Percentiles rank a stretch among this genome's conserved stretches.
These are phyloP conservation scores for Dioscorea zingiberensis DNA, from an alignment of 106 monocot genomes.

Conservation along the genomic window DNA sequence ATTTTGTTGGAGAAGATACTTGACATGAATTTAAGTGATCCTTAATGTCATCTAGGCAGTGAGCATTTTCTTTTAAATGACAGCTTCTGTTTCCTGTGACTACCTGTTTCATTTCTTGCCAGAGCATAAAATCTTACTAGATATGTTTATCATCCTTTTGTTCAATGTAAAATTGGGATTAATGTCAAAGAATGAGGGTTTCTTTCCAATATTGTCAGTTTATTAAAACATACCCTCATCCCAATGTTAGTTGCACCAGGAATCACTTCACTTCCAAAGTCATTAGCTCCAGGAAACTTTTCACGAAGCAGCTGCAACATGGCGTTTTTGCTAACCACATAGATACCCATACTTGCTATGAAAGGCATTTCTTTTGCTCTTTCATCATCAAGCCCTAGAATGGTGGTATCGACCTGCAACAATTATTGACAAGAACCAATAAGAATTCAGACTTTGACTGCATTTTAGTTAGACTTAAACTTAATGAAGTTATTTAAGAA, in stretches of 20 bases:
- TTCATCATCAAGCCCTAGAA: slow-evolving; percentile 82
- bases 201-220: not conserved
- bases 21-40: too few species aligned
- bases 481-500: not conserved
- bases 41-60: too few species aligned
- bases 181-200: not conserved
- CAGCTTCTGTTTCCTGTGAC: too few species aligned
- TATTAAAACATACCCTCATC: slow-evolving; percentile 72
- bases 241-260: slow-evolving; percentile 88
- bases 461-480: too few species aligned
- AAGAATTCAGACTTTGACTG: not conserved
- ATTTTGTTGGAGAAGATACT: too few species aligned
- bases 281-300: slow-evolving; percentile 79
- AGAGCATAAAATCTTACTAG: too few species aligned
- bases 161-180: not conserved
- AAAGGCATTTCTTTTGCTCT: slow-evolving; percentile 91
- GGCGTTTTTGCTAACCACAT: slow-evolving; percentile 87
- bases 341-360: slow-evolving; percentile 98
- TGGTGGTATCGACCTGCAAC: slow-evolving; percentile 90
- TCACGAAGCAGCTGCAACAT: slow-evolving; percentile 83
- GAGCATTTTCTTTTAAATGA: too few species aligned
- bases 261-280: slow-evolving; percentile 99
- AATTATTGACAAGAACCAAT: not conserved
- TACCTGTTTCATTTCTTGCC: too few species aligned
- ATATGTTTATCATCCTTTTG: too few species aligned